These are phyloP conservation scores for Helichrysum umbraculigerum DNA, from an alignment of 129 eudicot species.

Conservation along the genomic window DNA sequence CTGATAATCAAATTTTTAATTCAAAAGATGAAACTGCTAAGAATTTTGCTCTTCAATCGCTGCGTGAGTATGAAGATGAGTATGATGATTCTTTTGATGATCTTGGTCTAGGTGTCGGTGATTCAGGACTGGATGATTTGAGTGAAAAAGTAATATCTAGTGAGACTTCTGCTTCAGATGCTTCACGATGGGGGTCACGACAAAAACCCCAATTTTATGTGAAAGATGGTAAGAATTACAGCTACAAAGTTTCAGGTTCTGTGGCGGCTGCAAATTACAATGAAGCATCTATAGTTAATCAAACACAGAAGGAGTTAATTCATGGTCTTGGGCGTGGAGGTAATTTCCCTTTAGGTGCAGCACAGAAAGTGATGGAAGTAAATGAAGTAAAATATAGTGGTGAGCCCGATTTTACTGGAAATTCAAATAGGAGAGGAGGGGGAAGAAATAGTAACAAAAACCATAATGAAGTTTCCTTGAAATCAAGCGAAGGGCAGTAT, in stretches of 20 bases:
- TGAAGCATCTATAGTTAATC: conserved; percentile 69
- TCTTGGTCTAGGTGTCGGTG: conserved; percentile 42
- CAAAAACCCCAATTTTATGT: conserved; percentile 85
- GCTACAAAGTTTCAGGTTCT: conserved; percentile 89
- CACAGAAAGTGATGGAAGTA: conserved; percentile 42
- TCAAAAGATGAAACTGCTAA: conserved; percentile 45
- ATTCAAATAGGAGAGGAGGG: conserved; percentile 47
- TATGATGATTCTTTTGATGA: conserved; percentile 91
- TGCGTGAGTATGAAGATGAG: conserved; percentile 89
- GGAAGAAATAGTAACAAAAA: conserved; percentile 37
- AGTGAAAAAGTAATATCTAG: conserved; percentile 38
- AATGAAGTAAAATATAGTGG: conserved; percentile 37
- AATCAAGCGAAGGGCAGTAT: conserved; percentile 26
- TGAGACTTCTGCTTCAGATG: conserved; percentile 37
- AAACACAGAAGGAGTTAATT: conserved; percentile 59
- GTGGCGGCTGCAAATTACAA: conserved; percentile 78
- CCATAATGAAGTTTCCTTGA: conserved; percentile 48
- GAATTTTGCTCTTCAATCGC: conserved; percentile 56
- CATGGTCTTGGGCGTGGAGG: conserved; percentile 97
- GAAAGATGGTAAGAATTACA: conserved; percentile 93
- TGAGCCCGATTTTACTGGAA: conserved; percentile 29
- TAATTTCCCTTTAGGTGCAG: conserved; percentile 72
- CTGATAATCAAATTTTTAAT: conserved; percentile 48
- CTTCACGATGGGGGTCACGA: conserved; percentile 73
- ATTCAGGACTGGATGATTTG: conserved; percentile 68